Evolutionary conservation across 768 basidiomycete genomes (phyloP).

Genomic region (Hypholoma sublateritium): DNA sequence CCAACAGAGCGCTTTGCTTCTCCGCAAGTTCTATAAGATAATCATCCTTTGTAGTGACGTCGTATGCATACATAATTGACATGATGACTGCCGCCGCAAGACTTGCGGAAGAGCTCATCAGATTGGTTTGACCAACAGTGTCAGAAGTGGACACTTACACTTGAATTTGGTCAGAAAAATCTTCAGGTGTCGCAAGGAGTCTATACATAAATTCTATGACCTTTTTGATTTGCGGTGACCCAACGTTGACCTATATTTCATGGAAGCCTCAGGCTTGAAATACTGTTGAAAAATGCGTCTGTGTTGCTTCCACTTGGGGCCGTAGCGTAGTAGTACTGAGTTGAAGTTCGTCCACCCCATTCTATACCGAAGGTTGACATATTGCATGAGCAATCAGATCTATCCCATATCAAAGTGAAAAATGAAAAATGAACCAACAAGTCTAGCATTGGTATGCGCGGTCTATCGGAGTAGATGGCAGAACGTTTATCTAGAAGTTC

Average conservation of each 20-base stretch:
- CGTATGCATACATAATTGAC: constrained; percentile 11
- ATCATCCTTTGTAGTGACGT: constrained; percentile 12
- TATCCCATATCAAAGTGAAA: background rate
- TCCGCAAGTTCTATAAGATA: constrained; percentile 13
- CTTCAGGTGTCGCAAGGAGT: background rate
- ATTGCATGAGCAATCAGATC: no score
- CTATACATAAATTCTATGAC: background rate
- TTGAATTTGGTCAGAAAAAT: constrained; percentile 3
- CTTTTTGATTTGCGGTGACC: background rate
- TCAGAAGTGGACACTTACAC: background rate
- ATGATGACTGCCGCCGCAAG: constrained; percentile 13
- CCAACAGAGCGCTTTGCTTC: background rate
- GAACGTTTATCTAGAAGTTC: background rate
- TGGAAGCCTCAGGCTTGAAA: background rate
- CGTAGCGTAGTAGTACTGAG: background rate
- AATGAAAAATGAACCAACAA: background rate
- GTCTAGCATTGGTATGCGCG: background rate
- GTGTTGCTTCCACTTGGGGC: background rate
- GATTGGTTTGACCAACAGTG: no score
- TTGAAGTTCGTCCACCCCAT: background rate
- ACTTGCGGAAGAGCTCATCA: no score
- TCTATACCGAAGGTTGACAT: no score
- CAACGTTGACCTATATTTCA: background rate
- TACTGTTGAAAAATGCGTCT: background rate
- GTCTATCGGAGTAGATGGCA: background rate